Conservation (phyloP, 2,329 filamentous ascomycete species). For the Bipolaris oryzae region DNA sequence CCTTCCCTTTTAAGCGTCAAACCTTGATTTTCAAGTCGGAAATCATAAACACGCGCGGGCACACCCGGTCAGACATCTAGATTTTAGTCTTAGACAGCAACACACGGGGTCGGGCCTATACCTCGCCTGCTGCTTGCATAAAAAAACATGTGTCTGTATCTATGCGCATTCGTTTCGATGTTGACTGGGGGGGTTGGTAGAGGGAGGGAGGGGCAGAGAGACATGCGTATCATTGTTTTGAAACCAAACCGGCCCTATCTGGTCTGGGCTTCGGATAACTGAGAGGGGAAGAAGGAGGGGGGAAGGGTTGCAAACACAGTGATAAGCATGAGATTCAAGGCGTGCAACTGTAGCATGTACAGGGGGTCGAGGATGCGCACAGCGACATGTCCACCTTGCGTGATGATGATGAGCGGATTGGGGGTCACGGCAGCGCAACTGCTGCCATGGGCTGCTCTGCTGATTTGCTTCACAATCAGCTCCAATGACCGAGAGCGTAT, state of each 20-base stretch:
- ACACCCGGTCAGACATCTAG: too few relatives aligned
- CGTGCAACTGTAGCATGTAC: constrained; percentile 4
- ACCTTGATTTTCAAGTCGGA: too few relatives aligned
- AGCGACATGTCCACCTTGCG: constrained; percentile 6
- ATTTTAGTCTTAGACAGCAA: too few relatives aligned
- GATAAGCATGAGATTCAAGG: constrained; percentile 7
- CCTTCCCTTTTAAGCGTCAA: background rate
- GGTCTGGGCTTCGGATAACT: too few relatives aligned
- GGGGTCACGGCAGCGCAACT: background rate
- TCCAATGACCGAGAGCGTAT: constrained; percentile 15
- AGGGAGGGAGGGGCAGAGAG: background rate
- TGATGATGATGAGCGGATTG: constrained; percentile 4
- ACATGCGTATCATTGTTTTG: background rate
- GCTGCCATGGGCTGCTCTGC: background rate
- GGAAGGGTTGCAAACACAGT: background rate
- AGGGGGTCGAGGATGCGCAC: background rate
- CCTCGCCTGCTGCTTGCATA: too few relatives aligned
- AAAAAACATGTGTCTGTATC: too few relatives aligned
- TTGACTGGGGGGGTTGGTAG: background rate
- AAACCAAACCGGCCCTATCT: background rate
- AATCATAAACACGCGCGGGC: too few relatives aligned
- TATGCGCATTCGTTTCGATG: background rate
- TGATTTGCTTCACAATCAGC: constrained; percentile 7
- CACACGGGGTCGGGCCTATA: too few relatives aligned
- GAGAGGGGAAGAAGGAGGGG: background rate